Evolutionary conservation across 805 yeast species (phyloP).

Genomic region (Wickerhamomyces bovis): DNA sequence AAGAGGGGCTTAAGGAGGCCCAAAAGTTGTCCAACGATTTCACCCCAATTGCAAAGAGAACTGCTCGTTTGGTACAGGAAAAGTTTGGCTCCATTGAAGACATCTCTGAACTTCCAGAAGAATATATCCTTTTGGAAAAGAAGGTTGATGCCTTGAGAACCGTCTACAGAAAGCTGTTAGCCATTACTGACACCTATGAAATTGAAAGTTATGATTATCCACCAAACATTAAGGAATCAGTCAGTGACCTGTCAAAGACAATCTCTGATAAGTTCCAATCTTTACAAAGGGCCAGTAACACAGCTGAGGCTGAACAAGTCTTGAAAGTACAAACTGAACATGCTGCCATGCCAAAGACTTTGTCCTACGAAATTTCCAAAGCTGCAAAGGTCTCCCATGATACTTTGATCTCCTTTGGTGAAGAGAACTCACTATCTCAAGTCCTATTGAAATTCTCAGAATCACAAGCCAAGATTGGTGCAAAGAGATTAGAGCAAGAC

Average conservation of each 20-base stretch:
- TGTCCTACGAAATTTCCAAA: slow-evolving; percentile 62
- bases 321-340: slow-evolving; percentile 29
- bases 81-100: slow-evolving; percentile 75
- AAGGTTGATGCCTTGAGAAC: slow-evolving; percentile 60
- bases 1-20: slow-evolving; percentile 32
- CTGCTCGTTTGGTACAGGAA: slow-evolving; percentile 75
- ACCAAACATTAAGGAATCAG: slow-evolving; percentile 66
- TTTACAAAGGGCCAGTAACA: slow-evolving; percentile 56
- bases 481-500: slow-evolving; percentile 67
- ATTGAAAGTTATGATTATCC: slow-evolving; percentile 80
- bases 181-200: slow-evolving; percentile 57
- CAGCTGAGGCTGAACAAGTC: slow-evolving; percentile 60
- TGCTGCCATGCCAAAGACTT: slow-evolving; percentile 52
- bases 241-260: slow-evolving; percentile 53
- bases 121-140: slow-evolving; percentile 67
- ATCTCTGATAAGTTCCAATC: slow-evolving; percentile 51
- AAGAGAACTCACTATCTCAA: slow-evolving; percentile 21
- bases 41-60: slow-evolving; percentile 75
- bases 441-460: slow-evolving; percentile 42
- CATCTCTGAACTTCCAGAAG: slow-evolving; percentile 79
- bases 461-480: slow-evolving; percentile 57
- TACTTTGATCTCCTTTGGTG: slow-evolving; percentile 28
- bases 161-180: slow-evolving; percentile 47
- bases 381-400: slow-evolving; percentile 48
- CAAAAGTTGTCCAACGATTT: slow-evolving; percentile 45